A percentile compares a stretch with the other conserved stretches of the same genome.
Evolutionary conservation across 2,329 filamentous ascomycete species (phyloP).

Genomic region (Gaeumannomyces sp.): DNA sequence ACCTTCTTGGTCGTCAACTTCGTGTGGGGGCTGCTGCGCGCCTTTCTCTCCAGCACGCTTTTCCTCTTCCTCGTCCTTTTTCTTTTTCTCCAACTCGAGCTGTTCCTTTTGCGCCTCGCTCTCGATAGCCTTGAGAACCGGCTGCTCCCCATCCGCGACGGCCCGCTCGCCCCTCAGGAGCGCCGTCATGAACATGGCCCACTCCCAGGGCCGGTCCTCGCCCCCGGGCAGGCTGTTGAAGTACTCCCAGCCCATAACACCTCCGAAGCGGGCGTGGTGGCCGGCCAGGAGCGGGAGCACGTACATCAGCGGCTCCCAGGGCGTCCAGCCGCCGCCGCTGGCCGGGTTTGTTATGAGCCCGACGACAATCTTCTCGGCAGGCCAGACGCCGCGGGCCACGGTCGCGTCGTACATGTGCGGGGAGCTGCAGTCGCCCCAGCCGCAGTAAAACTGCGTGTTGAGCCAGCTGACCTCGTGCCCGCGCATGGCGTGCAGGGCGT

Average conservation of each 20-base stretch:
- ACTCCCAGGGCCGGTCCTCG: constrained; percentile 59
- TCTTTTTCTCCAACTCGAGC: neutral
- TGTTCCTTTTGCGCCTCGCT: constrained; percentile 6
- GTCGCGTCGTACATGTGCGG: constrained; percentile 40
- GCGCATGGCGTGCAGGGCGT: constrained; percentile 58
- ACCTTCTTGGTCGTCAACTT: constrained; percentile 18
- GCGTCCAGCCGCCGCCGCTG: constrained; percentile 63
- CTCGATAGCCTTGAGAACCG: constrained; percentile 2
- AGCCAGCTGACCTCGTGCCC: constrained; percentile 68
- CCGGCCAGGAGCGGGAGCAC: constrained; percentile 51
- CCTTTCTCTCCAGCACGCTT: neutral
- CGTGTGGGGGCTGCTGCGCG: constrained; percentile 5
- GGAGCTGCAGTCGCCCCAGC: constrained; percentile 63
- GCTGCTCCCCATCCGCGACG: constrained; percentile 1
- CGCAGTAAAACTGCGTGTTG: constrained; percentile 79
- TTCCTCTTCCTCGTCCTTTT: neutral
- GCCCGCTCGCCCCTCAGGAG: constrained; percentile 12
- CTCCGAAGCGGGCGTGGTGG: constrained; percentile 62
- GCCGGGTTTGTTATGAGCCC: constrained; percentile 68
- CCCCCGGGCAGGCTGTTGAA: constrained; percentile 65
- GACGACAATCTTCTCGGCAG: constrained; percentile 61
- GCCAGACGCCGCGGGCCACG: constrained; percentile 57
- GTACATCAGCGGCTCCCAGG: constrained; percentile 47
- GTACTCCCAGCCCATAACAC: constrained; percentile 84
- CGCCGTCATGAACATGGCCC: constrained; percentile 59